A percentile compares a stretch with the other conserved stretches of the same genome.
Conservation (phyloP, 2,329 filamentous ascomycete species). For the Diaporthe nobilis region DNA sequence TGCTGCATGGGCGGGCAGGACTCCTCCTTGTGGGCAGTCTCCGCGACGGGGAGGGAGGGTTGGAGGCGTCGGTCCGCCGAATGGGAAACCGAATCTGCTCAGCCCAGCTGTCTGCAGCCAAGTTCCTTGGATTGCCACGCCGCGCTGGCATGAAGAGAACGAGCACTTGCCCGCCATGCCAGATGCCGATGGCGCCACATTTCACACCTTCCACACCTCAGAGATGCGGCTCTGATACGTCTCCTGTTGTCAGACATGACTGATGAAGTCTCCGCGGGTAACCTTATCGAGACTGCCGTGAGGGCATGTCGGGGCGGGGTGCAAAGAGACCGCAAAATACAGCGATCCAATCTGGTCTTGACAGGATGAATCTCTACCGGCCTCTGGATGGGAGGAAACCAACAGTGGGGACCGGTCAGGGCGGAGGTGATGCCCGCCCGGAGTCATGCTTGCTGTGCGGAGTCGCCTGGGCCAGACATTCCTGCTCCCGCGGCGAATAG, state of each 20-base stretch:
- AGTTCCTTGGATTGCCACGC: conserved; percentile 23
- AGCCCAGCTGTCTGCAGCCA: conserved; percentile 27
- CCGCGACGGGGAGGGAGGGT: not conserved
- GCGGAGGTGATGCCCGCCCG: not conserved
- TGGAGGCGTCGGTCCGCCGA: conserved; percentile 18
- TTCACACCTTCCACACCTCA: conserved; percentile 21
- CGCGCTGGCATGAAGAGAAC: conserved; percentile 12
- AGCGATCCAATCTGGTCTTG: conserved; percentile 20
- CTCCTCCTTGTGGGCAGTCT: conserved; percentile 19
- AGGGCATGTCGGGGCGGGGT: conserved; percentile 7
- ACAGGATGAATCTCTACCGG: not conserved
- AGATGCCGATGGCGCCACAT: conserved; percentile 5
- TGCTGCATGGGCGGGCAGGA: not conserved
- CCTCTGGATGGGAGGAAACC: not conserved
- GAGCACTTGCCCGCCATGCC: conserved; percentile 26
- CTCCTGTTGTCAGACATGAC: conserved; percentile 28
- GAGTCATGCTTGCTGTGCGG: conserved; percentile 14
- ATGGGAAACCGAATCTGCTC: conserved; percentile 26
- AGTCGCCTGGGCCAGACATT: not conserved
- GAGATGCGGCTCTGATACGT: conserved; percentile 32
- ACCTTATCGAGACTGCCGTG: conserved; percentile 21
- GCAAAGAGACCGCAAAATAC: conserved; percentile 14
- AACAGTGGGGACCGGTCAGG: not conserved
- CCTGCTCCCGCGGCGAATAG: not conserved
- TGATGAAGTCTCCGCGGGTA: conserved; percentile 25